These are phyloP conservation scores for Colletotrichum sidae DNA, from an alignment of 2,329 filamentous ascomycete species.

Conservation along the genomic window DNA sequence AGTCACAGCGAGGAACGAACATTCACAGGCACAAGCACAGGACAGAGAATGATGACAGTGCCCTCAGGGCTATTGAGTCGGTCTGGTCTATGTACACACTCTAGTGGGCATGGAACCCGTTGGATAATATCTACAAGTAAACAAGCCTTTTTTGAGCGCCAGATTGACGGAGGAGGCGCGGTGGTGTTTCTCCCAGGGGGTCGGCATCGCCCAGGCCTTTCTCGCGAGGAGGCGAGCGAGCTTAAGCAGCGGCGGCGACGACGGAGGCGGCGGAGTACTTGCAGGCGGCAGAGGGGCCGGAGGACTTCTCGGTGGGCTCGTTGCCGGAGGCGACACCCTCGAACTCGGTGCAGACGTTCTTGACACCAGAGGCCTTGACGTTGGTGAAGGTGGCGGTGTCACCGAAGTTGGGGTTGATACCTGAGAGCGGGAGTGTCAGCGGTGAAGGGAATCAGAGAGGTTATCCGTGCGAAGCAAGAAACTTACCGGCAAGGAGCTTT, in stretches of 20 bases:
- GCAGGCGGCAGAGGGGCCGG: conserved; percentile 32
- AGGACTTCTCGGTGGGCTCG: conserved; percentile 28
- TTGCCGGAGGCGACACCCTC: conserved; percentile 29
- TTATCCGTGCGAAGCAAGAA: neutral
- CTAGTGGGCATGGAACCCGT: conserved; percentile 18
- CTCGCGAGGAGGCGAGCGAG: neutral
- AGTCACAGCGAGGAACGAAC: too few species aligned
- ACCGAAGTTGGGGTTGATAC: conserved; percentile 38
- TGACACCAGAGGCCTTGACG: conserved; percentile 19
- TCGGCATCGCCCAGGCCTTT: conserved; percentile 4
- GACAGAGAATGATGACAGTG: neutral
- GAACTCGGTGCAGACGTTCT: conserved; percentile 36
- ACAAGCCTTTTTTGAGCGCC: conserved; percentile 16
- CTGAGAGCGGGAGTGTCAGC: neutral
- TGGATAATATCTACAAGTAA: conserved; percentile 34
- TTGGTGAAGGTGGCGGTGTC: conserved; percentile 36
- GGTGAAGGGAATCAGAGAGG: neutral
- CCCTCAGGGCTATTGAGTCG: conserved; percentile 24
- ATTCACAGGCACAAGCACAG: too few species aligned
- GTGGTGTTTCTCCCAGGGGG: neutral
- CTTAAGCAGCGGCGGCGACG: conserved; percentile 16
- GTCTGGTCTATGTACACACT: conserved; percentile 11
- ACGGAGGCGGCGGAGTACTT: conserved; percentile 31
- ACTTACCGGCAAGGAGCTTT: conserved; percentile 36
- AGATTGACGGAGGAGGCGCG: neutral